Base-by-base conservation (phyloP, 1,284 basidiomycete species). In the Tilletia walkeri region DNA sequence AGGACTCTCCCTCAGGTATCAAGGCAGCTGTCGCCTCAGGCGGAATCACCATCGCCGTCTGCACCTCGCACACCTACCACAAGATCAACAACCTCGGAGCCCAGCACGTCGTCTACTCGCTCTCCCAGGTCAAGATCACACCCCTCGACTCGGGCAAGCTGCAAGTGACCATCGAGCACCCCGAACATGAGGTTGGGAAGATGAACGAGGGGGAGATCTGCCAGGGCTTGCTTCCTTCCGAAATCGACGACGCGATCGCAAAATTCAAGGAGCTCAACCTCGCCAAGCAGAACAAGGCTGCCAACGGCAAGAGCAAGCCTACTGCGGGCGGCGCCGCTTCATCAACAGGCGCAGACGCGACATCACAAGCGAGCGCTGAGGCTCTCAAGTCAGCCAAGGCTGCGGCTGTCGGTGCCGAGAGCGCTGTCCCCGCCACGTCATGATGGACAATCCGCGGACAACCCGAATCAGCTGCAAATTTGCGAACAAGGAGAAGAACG, bases 1-100 rank as follows among this genome's bases (percentile, higher is more conserved):
- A 73, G 61, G 90, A 91, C 72, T 74, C 72, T 4, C 72, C 72
- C 38, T 73, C 70, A 24, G 90, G 90, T 50, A 91, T 92, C 82
- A 87, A 87, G 53, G 90, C 90, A 1, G 90, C 90, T 50, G 80
- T 82, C 30, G 89, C 89, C 0, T 88, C 88, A 45, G 90, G 90
- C 53, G 90, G 89, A 16, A 90, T 88, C 9, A 90, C 91, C 71
- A 89, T 92, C 75, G 91, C 90, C 1, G 88, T 92, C 16, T 91
- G 90, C 86, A 91, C 85, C 1, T 85, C 84, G 7, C 85, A 86
- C 71, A 78, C 76, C 36, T 65, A 65, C 20, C 69, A 73, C 47
- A 73, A 71, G 61, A 71, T 70, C 69, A 59, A 54, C 67, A 67
- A 36, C 54, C 67, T 68, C 48, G 63, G 53, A 30, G 53, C 50